A percentile compares a stretch with the other conserved stretches of the same genome.
These are phyloP conservation scores for Geosmithia flava DNA, from an alignment of 2,329 filamentous ascomycete species.

Conservation along the genomic window DNA sequence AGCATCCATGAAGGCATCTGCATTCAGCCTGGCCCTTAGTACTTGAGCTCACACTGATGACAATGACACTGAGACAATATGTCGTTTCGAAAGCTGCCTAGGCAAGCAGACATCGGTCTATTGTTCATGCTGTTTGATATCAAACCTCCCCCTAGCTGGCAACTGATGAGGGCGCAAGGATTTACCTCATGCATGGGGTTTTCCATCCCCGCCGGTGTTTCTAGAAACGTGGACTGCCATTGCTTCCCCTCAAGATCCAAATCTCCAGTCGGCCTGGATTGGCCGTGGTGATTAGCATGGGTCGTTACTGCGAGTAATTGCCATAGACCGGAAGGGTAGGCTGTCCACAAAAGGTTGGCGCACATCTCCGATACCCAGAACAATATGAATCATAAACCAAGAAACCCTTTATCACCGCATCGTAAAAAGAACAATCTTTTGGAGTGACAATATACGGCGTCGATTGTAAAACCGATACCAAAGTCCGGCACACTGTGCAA, in stretches of 20 bases:
- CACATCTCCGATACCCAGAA: background rate
- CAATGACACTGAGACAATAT: background rate
- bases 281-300: no score
- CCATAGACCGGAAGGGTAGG: no score
- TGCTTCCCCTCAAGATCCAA: no score
- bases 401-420: background rate
- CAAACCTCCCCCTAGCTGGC: background rate
- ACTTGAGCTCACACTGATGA: background rate
- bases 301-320: no score
- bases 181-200: no score
- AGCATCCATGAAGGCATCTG: conserved; percentile 1
- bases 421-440: background rate
- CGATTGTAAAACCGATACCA: background rate
- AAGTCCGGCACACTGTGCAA: background rate
- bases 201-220: no score
- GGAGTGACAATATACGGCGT: background rate
- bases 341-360: no score
- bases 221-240: no score
- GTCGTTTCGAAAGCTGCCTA: background rate
- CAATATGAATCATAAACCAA: background rate
- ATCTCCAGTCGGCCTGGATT: no score
- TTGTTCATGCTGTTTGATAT: background rate
- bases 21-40: background rate
- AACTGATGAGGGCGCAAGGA: background rate
- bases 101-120: background rate